A percentile compares a stretch with the other conserved stretches of the same genome.
These are phyloP conservation scores for Nitzschia putrida DNA, from an alignment of 108 stramenopile species.

Conservation along the genomic window DNA sequence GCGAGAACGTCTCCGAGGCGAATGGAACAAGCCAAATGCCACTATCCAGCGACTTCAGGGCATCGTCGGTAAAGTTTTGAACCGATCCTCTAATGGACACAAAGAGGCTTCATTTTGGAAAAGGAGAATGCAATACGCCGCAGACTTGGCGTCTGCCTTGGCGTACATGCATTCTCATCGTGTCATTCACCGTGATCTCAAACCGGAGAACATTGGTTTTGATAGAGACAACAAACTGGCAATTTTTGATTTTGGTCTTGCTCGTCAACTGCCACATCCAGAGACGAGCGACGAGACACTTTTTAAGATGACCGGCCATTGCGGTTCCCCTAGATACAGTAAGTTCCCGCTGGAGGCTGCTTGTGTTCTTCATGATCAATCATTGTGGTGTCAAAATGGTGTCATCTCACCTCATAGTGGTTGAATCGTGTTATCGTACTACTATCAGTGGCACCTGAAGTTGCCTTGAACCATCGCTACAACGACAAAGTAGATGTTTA, in stretches of 20 bases:
- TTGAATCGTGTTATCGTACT: no score
- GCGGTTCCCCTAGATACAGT: conserved; percentile 23
- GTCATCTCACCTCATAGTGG: conserved; percentile 6
- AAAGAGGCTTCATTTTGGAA: conserved; percentile 32
- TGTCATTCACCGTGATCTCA: conserved; percentile 30
- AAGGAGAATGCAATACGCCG: conserved; percentile 37
- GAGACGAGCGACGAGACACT: not conserved
- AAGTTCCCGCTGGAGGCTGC: not conserved
- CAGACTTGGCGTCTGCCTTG: conserved; percentile 22
- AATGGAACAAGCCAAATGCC: conserved; percentile 27
- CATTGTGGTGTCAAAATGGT: not conserved
- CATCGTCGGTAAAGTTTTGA: conserved; percentile 30
- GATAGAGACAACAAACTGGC: conserved; percentile 25
- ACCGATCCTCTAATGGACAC: conserved; percentile 13
- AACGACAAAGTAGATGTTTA: conserved; percentile 79
- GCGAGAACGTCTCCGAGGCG: not conserved
- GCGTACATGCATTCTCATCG: conserved; percentile 19
- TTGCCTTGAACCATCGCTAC: conserved; percentile 65
- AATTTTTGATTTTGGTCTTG: conserved; percentile 37
- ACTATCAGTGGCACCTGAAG: conserved; percentile 44
- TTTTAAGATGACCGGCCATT: not conserved
- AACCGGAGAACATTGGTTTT: conserved; percentile 36
- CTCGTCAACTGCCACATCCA: conserved; percentile 11
- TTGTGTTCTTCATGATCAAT: not conserved
- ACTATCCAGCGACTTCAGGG: conserved; percentile 28